Evolutionary conservation across 805 yeast species (phyloP), one percentile per base, ranked within the genome.

Genomic region (Cyberlindnera lachancei): DNA sequence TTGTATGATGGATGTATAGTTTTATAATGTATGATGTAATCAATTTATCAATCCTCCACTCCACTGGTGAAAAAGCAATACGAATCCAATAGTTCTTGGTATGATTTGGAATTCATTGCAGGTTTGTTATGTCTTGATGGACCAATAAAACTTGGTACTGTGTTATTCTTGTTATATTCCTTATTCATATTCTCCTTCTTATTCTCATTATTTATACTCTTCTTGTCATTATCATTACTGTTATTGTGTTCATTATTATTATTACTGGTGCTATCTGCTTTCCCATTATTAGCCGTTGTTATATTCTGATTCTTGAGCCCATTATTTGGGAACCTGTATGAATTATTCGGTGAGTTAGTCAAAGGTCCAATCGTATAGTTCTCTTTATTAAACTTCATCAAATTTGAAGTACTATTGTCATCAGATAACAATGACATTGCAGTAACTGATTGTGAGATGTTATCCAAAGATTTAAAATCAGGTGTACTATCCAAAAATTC

Each of bases 31-130:
- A n/a, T n/a, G n/a, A n/a, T n/a, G n/a, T n/a, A n/a, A n/a, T n/a
- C n/a, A n/a, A n/a, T n/a, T n/a, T n/a, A n/a, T n/a, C n/a, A n/a
- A n/a, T n/a, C n/a, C n/a, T n/a, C n/a, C n/a, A n/a, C n/a, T n/a
- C 25, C 38, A 16, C 68, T 54, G 37, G 63, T 57, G 45, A 70
- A 77, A 44, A 78, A 78, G 42, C 85, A 78, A 45, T 73, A 78
- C 18, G 70, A 66, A 30, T 75, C 75, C 31, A 78, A 53, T 15
- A 77, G 53, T 36, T 75, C 73, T 41, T 70, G 67, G 45, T 77
- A 77, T 1, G 75, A 60, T 43, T 68, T 64, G 5, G 79, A 66
- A 42, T 72, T 63, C 33, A 69, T 53, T 11, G 52, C 44, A 3
- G 67, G 65, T 33, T 56, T 51, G n/a, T 29, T 34, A 18, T 45